Percentiles rank a stretch among this genome's conserved stretches.
Evolutionary conservation across 768 basidiomycete genomes (phyloP).

Genomic region (Collybia nuda): DNA sequence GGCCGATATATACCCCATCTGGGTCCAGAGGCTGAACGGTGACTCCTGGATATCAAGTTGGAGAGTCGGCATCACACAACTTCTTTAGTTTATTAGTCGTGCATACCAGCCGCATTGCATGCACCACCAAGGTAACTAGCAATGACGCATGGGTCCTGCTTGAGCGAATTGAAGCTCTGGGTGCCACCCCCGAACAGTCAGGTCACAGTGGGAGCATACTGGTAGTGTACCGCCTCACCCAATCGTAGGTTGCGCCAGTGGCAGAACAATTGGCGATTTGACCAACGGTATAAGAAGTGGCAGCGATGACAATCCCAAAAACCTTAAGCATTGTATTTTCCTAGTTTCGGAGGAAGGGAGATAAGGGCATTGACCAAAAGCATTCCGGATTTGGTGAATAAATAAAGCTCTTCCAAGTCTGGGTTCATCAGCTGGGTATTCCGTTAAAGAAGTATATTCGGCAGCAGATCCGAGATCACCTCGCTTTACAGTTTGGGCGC

Average conservation of each 20-base stretch:
- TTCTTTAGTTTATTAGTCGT: background rate
- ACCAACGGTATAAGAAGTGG: conserved; percentile 5
- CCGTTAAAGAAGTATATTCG: too few species aligned
- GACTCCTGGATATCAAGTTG: conserved; percentile 27
- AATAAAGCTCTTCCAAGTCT: too few species aligned
- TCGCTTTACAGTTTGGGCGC: too few species aligned
- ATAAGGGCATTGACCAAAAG: too few species aligned
- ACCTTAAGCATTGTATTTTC: too few species aligned
- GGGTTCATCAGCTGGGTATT: too few species aligned
- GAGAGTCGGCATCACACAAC: background rate
- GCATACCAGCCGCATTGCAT: conserved; percentile 36
- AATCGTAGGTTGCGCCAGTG: conserved; percentile 10
- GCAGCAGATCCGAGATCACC: background rate
- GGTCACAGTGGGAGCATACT: background rate
- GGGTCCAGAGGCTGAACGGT: conserved; percentile 27
- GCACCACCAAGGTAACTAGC: conserved; percentile 39
- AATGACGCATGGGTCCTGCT: conserved; percentile 45
- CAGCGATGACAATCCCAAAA: background rate
- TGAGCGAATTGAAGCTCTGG: conserved; percentile 37
- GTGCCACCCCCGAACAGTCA: background rate
- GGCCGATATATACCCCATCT: conserved; percentile 36
- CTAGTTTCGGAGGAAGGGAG: background rate
- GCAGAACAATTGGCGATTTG: conserved; percentile 18
- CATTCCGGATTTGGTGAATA: too few species aligned
- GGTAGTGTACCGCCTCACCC: conserved; percentile 4